A percentile compares a stretch with the other conserved stretches of the same genome.
phyloP scores from a whole-genome alignment of 306 rosid species.

The Casuarina cunninghamiana region DNA sequence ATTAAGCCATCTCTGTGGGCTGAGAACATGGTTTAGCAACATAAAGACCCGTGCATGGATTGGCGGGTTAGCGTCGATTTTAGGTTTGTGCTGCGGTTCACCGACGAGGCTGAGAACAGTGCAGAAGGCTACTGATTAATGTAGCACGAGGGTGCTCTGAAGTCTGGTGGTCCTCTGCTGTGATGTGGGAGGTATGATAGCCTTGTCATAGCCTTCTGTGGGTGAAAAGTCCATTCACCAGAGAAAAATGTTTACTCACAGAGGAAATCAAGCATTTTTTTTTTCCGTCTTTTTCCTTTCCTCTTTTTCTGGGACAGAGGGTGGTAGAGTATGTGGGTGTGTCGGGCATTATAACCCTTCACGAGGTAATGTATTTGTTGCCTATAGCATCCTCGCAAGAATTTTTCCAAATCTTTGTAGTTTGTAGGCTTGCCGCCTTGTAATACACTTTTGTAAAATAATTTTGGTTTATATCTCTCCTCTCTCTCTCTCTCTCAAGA shows the following conservation, averaged over 20 bases:
- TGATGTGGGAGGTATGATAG: not conserved
- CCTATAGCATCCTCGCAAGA: not conserved
- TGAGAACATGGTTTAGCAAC: not conserved
- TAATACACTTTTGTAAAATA: not conserved
- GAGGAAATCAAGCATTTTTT: not conserved
- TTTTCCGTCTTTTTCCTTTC: not conserved
- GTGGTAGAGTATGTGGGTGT: no score
- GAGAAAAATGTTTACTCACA: not conserved
- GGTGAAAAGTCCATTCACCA: not conserved
- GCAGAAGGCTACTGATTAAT: not conserved
- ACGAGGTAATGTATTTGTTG: not conserved
- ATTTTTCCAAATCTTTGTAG: not conserved
- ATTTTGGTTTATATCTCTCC: not conserved
- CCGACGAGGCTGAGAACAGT: conserved; percentile 9
- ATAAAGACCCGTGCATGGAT: not conserved
- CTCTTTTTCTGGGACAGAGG: no score
- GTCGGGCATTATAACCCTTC: not conserved
- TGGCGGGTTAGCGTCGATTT: no score
- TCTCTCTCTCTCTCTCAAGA: not conserved
- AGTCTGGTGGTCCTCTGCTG: not conserved
- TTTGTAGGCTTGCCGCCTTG: not conserved
- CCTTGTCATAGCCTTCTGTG: not conserved
- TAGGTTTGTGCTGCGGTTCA: not conserved
- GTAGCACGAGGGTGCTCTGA: not conserved
- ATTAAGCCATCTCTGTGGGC: not conserved